Percentiles rank a stretch among this genome's conserved stretches.
phyloP scores from a whole-genome alignment of 176 grass and related monocot genomes.

The Aegilops speltoides region DNA sequence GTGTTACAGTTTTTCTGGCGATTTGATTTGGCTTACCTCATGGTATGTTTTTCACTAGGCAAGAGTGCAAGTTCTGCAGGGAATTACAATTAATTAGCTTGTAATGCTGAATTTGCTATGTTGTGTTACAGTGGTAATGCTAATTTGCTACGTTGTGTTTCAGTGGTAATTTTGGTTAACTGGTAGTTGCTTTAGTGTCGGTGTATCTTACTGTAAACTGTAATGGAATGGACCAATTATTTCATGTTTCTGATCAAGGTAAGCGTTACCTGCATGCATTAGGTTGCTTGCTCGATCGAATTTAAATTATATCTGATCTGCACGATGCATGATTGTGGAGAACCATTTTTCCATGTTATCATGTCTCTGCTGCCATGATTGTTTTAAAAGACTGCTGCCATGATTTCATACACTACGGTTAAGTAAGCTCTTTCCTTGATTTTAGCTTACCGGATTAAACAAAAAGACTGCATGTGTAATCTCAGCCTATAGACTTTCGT shows the following conservation, averaged over 20 bases:
- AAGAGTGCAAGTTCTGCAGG: neutral
- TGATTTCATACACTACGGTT: neutral
- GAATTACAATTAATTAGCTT: neutral
- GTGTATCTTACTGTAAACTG: neutral
- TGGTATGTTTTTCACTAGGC: neutral
- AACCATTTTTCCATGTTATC: neutral
- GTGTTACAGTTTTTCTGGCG: neutral
- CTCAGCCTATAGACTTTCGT: neutral
- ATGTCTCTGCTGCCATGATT: neutral
- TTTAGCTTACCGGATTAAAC: neutral
- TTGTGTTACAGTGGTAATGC: no score
- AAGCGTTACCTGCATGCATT: neutral
- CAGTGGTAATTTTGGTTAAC: neutral
- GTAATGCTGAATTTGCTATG: neutral
- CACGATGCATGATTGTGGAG: neutral
- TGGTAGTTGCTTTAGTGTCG: neutral
- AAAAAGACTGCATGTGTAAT: neutral
- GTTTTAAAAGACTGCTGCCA: no score
- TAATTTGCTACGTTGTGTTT: no score
- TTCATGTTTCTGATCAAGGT: neutral
- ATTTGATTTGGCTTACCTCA: neutral
- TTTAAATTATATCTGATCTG: neutral
- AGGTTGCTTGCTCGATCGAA: neutral
- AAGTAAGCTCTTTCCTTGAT: neutral
- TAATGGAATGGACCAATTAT: neutral